Evolutionary conservation across 2,329 filamentous ascomycete species (phyloP).

Genomic region (Alternaria sp.): DNA sequence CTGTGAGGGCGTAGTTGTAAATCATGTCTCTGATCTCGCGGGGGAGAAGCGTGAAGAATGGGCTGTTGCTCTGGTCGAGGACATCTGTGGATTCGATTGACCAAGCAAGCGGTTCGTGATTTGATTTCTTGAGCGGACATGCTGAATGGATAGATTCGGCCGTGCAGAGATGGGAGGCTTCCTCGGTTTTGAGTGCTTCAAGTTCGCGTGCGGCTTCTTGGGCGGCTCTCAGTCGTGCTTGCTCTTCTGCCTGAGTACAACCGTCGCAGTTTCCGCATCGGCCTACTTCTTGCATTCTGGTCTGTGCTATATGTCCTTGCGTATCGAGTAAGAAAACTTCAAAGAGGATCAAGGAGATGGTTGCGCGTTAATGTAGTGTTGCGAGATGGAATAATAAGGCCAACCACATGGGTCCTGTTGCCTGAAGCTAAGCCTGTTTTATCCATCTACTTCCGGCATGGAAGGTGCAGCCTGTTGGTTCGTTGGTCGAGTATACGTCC

Average conservation of each 20-base stretch:
- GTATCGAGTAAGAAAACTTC: background rate
- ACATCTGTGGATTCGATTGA: constrained; percentile 10
- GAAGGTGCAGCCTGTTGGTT: too few relatives aligned
- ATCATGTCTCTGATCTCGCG: constrained; percentile 31
- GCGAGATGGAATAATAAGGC: background rate
- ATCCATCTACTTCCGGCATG: too few relatives aligned
- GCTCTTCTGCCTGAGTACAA: background rate
- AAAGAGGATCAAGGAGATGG: background rate
- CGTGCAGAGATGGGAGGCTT: background rate
- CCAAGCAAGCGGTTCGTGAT: constrained; percentile 31
- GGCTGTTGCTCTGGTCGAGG: constrained; percentile 16
- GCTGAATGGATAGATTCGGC: background rate
- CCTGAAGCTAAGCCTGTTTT: background rate
- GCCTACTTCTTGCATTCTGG: background rate
- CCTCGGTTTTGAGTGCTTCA: background rate
- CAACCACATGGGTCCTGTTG: background rate
- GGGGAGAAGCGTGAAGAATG: constrained; percentile 23
- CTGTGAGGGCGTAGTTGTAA: constrained; percentile 26
- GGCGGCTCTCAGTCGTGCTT: background rate
- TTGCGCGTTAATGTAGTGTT: background rate
- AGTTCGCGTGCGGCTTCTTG: background rate
- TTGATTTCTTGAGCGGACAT: background rate
- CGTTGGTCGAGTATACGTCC: too few relatives aligned
- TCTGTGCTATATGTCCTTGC: background rate
- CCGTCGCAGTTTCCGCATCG: background rate